Percentiles rank a stretch among this genome's conserved stretches.
phyloP scores from a whole-genome alignment of 2,329 filamentous ascomycete genomes.

The Monosporascus ibericus region DNA sequence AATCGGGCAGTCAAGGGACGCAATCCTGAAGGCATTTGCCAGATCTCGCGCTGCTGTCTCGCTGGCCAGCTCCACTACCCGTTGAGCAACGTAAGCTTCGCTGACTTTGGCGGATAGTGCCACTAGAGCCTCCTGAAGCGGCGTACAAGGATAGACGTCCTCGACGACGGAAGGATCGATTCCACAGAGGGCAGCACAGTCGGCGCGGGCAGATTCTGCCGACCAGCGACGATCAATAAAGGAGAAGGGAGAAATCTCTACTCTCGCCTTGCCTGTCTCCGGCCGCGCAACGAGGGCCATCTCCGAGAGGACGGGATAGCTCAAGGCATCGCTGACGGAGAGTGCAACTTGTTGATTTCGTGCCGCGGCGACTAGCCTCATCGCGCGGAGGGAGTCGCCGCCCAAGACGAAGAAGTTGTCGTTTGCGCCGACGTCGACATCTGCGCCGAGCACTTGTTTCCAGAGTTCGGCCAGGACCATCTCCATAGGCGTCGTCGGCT shows the following conservation, averaged over 20 bases:
- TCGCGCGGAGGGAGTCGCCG: slow-evolving; percentile 45
- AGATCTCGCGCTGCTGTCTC: slow-evolving; percentile 30
- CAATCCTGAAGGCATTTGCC: slow-evolving; percentile 35
- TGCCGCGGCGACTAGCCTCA: slow-evolving; percentile 41
- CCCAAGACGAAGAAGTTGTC: slow-evolving; percentile 27
- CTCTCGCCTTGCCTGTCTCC: slow-evolving; percentile 14
- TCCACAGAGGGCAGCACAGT: slow-evolving; percentile 35
- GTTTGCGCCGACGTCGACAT: slow-evolving; percentile 22
- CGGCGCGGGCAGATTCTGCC: slow-evolving; percentile 25
- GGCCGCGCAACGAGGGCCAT: slow-evolving; percentile 34
- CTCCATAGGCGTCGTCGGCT: slow-evolving; percentile 33
- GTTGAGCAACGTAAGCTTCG: slow-evolving; percentile 47
- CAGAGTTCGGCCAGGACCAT: slow-evolving; percentile 31
- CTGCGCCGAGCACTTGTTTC: slow-evolving; percentile 30
- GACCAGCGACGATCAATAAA: slow-evolving; percentile 31
- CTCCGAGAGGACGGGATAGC: slow-evolving; percentile 34
- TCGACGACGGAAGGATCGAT: slow-evolving; percentile 32
- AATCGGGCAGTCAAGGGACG: slow-evolving; percentile 32
- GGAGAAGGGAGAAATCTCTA: slow-evolving; percentile 31
- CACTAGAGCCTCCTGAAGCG: slow-evolving; percentile 49
- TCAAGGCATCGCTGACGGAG: slow-evolving; percentile 41
- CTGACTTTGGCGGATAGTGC: slow-evolving; percentile 44
- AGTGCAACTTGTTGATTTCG: slow-evolving; percentile 32
- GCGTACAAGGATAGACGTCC: slow-evolving; percentile 49
- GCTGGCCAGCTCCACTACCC: slow-evolving; percentile 36